Evolutionary conservation across 257 asterid species (phyloP).

Genomic region (Oldenlandia corymbosa): DNA sequence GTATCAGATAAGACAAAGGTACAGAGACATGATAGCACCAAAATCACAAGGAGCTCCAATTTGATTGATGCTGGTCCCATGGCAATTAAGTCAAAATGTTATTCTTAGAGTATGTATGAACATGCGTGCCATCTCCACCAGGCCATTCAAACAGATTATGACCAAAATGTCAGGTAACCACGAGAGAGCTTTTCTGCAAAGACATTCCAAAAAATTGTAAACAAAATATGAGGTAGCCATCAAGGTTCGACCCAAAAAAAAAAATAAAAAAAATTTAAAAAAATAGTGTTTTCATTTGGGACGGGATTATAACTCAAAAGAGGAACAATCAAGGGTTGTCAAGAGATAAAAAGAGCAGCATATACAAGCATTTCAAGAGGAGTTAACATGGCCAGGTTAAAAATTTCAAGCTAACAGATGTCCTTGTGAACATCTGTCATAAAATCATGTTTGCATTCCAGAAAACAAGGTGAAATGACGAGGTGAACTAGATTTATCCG

Average conservation of each 20-base stretch:
- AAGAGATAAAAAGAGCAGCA: not conserved
- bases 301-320: not conserved
- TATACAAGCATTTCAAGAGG: not conserved
- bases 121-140: conserved; percentile 9
- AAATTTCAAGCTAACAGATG: no score
- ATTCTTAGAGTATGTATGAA: conserved; percentile 8
- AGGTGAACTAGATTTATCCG: not conserved
- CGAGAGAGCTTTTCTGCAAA: conserved; percentile 9
- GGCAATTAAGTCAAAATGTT: conserved; percentile 11
- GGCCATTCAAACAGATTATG: not conserved
- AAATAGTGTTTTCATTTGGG: not conserved
- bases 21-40: conserved; percentile 18
- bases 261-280: no score
- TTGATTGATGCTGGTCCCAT: conserved; percentile 7
- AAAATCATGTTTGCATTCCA: no score
- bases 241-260: no score
- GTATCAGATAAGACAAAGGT: conserved; percentile 31
- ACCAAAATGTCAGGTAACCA: no score
- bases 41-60: conserved; percentile 26
- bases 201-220: not conserved
- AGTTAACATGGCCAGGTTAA: not conserved
- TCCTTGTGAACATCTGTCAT: no score
- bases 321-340: not conserved
- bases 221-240: not conserved
- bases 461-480: no score